Percentiles rank a stretch among this genome's conserved stretches.
Evolutionary conservation across 208 protist species (phyloP).

Genomic region (Trypanosoma mega): DNA sequence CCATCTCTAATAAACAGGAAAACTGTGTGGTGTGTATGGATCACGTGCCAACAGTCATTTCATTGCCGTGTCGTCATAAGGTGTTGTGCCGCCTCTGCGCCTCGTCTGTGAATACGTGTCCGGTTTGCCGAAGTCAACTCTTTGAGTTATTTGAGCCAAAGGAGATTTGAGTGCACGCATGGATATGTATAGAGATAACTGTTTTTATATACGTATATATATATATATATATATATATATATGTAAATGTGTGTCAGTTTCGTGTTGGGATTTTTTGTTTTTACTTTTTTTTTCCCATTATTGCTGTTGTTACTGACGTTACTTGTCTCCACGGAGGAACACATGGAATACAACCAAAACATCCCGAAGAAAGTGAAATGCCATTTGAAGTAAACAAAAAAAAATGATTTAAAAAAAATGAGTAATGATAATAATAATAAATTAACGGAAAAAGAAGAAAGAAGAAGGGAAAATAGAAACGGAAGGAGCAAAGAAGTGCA

Average conservation of each 20-base stretch:
- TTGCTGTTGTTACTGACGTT: neutral
- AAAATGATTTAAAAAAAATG: too few relatives aligned
- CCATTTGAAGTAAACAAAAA: too few relatives aligned
- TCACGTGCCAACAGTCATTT: slow-evolving; percentile 74
- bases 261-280: neutral
- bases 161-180: slow-evolving; percentile 31
- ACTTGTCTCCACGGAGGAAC: too few relatives aligned
- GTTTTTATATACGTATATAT: slow-evolving; percentile 1
- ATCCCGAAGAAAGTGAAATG: too few relatives aligned
- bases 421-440: too few relatives aligned
- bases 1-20: slow-evolving; percentile 64
- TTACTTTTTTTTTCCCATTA: slow-evolving; percentile 19
- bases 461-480: too few relatives aligned
- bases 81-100: slow-evolving; percentile 78
- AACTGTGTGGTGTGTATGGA: slow-evolving; percentile 87
- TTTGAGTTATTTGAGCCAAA: slow-evolving; percentile 84
- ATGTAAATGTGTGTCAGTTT: slow-evolving; percentile 2
- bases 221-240: slow-evolving; percentile 14
- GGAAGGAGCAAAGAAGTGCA: neutral
- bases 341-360: too few relatives aligned
- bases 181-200: too few relatives aligned
- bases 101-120: slow-evolving; percentile 47
- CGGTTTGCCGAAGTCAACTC: slow-evolving; percentile 69
- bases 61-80: slow-evolving; percentile 85
- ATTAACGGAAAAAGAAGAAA: too few relatives aligned